Percentiles rank a stretch among this genome's conserved stretches.
Evolutionary conservation across 23 red algal genomes (phyloP).

Genomic region (Gracilaria gracilis): DNA sequence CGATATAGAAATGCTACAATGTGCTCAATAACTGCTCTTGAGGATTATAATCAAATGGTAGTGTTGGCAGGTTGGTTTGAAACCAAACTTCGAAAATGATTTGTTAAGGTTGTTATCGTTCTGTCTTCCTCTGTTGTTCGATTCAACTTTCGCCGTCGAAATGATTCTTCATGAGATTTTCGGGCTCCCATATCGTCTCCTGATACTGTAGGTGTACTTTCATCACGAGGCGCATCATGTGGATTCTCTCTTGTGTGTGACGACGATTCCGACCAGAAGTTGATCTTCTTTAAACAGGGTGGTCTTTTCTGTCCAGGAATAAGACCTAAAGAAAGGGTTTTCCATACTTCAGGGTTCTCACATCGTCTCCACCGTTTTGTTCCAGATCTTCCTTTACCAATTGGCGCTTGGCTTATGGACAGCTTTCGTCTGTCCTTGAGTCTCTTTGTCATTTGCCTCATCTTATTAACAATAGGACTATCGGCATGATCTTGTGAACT

Average conservation of each 20-base stretch:
- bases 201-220: background rate
- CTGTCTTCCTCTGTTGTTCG: background rate
- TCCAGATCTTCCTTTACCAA: background rate
- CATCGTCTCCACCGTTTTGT: conserved; percentile 29
- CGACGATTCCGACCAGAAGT: background rate
- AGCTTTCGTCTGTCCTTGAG: background rate
- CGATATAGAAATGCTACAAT: no score
- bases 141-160: background rate
- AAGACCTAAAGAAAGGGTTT: conserved; percentile 19
- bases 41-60: background rate
- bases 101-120: background rate
- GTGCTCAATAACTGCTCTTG: no score
- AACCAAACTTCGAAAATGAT: conserved; percentile 14
- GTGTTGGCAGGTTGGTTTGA: background rate
- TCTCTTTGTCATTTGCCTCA: background rate
- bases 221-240: background rate
- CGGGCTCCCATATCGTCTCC: background rate
- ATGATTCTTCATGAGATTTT: background rate
- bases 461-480: background rate
- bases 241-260: background rate
- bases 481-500: background rate
- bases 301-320: conserved; percentile 43
- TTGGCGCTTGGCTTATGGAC: background rate
- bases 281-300: background rate
- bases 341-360: conserved; percentile 25